Conservation (phyloP, 1,284 basidiomycete species). For the Cutaneotrichosporon mucoides region DNA sequence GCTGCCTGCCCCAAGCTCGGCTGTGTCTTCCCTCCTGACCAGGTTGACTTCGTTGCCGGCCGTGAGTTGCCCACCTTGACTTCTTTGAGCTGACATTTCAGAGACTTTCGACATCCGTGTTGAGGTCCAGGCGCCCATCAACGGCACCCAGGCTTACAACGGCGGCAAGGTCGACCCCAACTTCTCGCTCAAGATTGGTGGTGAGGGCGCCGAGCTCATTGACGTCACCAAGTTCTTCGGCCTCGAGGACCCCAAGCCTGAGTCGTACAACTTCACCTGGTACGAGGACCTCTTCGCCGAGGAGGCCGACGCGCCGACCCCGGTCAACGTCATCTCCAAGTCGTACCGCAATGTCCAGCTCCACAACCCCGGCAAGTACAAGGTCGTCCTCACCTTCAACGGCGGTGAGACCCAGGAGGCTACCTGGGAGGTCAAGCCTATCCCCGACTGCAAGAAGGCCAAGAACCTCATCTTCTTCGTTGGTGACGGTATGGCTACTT, state of each 20-base stretch:
- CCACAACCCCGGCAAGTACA: slow-evolving; percentile 35
- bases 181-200: slow-evolving; percentile 43
- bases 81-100: slow-evolving; percentile 2
- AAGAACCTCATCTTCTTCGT: slow-evolving; percentile 51
- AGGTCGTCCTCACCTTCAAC: slow-evolving; percentile 33
- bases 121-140: slow-evolving; percentile 50
- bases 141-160: slow-evolving; percentile 49
- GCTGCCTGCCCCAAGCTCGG: slow-evolving; percentile 47
- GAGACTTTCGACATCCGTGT: slow-evolving; percentile 44
- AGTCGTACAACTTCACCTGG: slow-evolving; percentile 42
- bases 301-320: slow-evolving; percentile 34
- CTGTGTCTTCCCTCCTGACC: slow-evolving; percentile 46
- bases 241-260: slow-evolving; percentile 29
- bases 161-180: slow-evolving; percentile 38
- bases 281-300: slow-evolving; percentile 48
- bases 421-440: slow-evolving; percentile 38
- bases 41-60: slow-evolving; percentile 43
- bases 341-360: slow-evolving; percentile 47
- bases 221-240: slow-evolving; percentile 44
- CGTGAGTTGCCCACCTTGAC: slow-evolving; percentile 19
- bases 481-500: slow-evolving; percentile 46
- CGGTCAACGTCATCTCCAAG: slow-evolving; percentile 49
- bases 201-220: slow-evolving; percentile 31
- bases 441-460: slow-evolving; percentile 37
- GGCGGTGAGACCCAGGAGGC: slow-evolving; percentile 31